Base-by-base conservation (phyloP, 2,329 filamentous ascomycete species). In the Tolypocladium capitatum region DNA sequence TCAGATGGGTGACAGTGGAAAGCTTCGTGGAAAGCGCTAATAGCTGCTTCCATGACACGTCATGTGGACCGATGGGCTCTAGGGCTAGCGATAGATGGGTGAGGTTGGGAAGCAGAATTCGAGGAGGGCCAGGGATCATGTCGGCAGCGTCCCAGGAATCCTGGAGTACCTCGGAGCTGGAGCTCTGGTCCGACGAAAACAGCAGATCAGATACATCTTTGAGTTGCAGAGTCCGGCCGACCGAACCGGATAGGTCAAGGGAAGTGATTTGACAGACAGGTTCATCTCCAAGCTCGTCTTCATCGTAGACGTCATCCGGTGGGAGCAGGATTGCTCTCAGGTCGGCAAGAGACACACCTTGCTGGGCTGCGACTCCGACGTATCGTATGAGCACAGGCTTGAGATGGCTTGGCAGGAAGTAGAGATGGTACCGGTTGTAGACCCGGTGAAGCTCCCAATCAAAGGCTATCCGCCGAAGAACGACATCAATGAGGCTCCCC, bases 81-180 rank as follows among this genome's bases (percentile, higher is more conserved):
- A 77, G 54, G 4, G 78, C 76, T 2, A 83, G 71, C 2, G 78
- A 81, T 9, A 83, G 66, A 52, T 81, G 77, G 0, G 78, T 81
- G 13, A 83, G 65, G 50, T 74, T 74, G 10, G 78, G 76, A 36
- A 82, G 61, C 18, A 80, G 59, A 11, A 60, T 57, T 28, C 58
- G 63, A 1, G 66, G 63, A 27, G 62, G 59, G 35, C 55, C 57
- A 1, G 60, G 55, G 16, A 59, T 56, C 3, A 51, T 51, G 16
- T 67, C 65, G 27, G 63, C 62, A 1, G 63, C 59, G 41, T 80
- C 76, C 76, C 76, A 80, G 0, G 74, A 76, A 3, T 80, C 76
- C 44, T 71, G 66, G 7, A 67, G 60, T 46, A 64, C 58, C 13
- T 59, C 54, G 11, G 50, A 51, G 6, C 48, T 43, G 24, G 45